Evolutionary conservation across 352 stramenopile species (phyloP), one percentile per base, ranked within the genome.

Genomic region (Phytopythium ostracodes): DNA sequence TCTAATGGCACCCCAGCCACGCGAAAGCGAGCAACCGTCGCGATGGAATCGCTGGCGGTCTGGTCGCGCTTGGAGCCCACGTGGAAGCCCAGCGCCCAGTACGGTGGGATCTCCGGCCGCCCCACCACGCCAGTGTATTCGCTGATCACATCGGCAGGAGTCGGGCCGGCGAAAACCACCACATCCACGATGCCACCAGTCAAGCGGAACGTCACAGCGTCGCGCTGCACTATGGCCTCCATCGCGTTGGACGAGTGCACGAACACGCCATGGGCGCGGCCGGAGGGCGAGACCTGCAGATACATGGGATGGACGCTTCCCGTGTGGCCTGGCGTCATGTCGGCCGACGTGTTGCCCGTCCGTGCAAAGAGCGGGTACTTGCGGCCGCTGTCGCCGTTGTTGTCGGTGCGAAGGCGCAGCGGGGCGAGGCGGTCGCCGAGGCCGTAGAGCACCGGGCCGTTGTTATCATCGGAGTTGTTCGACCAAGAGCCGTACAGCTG

Each of bases 61-160:
- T 66, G 65, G 54, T 79, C 59, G 29, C 67, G 50, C 54, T 63
- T 61, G 17, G 67, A 68, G 6, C 84, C 91, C 6, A 91, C 62
- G 35, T 97, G 88, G 59, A 96, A 96, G 0, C 89, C 89, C 15
- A 96, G 70, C 0, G 82, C 77, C 88, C 88, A 97, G 56, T 94
- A 90, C 46, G 89, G 87, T 14, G 87, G 85, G 68, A 97, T 77
- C 38, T 70, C 68, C 6, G 88, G 85, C 22, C 81, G 80, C 10
- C 89, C 89, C 3, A 96, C 79, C 43, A 96, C 60, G 3, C 62
- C 20, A 2, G 83, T 89, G 68, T 96, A 97, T 68, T 96, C 78
- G 20, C 67, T 53, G 9, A 91, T 65, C 4, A 95, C 87, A 10
- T 91, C 62, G 1, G 63, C 14, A 5, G 84, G 72, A 0, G 68